A percentile compares a stretch with the other conserved stretches of the same genome.
phyloP scores from a whole-genome alignment of 176 grass and related monocot genomes.

The Calamus simplicifolius region DNA sequence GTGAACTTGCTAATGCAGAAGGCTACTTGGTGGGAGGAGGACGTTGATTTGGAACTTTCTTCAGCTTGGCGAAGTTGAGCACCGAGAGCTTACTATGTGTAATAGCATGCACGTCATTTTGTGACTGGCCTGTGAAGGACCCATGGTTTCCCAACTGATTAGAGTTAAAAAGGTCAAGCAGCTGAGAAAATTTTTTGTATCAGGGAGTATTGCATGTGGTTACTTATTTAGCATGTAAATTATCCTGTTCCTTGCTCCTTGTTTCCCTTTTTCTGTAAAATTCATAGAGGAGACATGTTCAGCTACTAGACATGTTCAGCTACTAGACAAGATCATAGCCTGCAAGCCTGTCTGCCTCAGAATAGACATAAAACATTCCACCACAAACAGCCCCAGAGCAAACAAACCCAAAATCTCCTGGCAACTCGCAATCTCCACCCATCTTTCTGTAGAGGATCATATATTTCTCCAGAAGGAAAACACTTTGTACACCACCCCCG shows the following conservation, averaged over 20 bases:
- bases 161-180: neutral
- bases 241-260: neutral
- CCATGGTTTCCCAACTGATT: neutral
- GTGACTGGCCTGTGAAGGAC: neutral
- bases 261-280: neutral
- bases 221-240: neutral
- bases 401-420: constrained; percentile 52
- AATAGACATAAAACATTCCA: too few relatives aligned
- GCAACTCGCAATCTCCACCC: constrained; percentile 69
- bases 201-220: neutral
- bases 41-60: constrained; percentile 63
- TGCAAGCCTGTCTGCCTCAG: too few relatives aligned
- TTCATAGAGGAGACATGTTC: too few relatives aligned
- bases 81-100: neutral
- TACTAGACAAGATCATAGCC: too few relatives aligned
- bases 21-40: constrained; percentile 99
- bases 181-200: neutral
- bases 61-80: constrained; percentile 74
- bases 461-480: too few relatives aligned
- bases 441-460: constrained; percentile 54
- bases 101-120: too few relatives aligned
- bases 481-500: too few relatives aligned
- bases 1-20: constrained; percentile 37
- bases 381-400: too few relatives aligned
- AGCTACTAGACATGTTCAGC: too few relatives aligned